Evolutionary conservation across 169 alveolate species (phyloP).

Genomic region (Plasmodium gonderi): DNA sequence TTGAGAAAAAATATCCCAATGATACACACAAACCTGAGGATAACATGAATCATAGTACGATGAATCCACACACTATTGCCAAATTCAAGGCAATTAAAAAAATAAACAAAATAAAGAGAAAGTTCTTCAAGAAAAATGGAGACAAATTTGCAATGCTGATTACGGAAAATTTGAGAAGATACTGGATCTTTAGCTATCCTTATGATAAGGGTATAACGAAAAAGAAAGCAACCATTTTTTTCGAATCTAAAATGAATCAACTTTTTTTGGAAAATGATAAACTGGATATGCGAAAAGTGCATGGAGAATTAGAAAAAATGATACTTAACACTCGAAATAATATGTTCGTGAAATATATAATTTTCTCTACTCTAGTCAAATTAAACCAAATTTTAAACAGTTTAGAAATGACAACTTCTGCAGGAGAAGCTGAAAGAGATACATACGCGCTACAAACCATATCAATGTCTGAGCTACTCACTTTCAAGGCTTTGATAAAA

Average conservation of each 20-base stretch:
- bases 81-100: slow-evolving; percentile 11
- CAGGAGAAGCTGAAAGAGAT: background rate
- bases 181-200: background rate
- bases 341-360: slow-evolving; percentile 24
- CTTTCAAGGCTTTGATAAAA: slow-evolving; percentile 8
- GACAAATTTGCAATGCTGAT: slow-evolving; percentile 3
- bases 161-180: background rate
- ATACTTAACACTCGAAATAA: slow-evolving; percentile 15
- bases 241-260: background rate
- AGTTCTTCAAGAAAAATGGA: slow-evolving; percentile 1
- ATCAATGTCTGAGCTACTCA: slow-evolving; percentile 12
- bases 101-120: slow-evolving; percentile 19
- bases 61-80: slow-evolving; percentile 4
- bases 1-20: background rate
- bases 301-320: background rate
- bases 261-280: background rate
- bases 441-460: background rate
- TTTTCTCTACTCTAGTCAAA: background rate
- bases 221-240: background rate
- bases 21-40: background rate
- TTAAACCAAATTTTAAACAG: slow-evolving; percentile 4
- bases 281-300: background rate
- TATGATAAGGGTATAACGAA: background rate
- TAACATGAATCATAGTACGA: background rate
- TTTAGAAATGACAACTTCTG: background rate